These are phyloP conservation scores for Rhododendron griersonianum DNA, from an alignment of 148 eudicot species.

Conservation along the genomic window DNA sequence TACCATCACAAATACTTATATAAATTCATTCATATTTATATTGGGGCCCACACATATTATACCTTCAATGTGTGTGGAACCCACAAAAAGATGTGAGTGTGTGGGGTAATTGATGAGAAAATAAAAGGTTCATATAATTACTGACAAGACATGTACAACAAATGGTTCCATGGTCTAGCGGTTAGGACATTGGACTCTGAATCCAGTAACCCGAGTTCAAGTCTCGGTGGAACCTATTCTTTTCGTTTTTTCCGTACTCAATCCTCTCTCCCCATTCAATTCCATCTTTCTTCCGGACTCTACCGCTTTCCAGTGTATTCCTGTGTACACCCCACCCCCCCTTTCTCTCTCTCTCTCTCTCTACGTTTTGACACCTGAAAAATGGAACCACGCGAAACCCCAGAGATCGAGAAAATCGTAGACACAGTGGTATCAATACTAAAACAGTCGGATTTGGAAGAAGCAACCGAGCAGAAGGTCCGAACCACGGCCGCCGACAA, in stretches of 20 bases:
- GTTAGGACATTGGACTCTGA: constrained; percentile 20
- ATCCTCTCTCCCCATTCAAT: not conserved
- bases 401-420: constrained; percentile 11
- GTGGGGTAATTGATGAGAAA: too few species aligned
- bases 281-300: not conserved
- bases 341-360: not conserved
- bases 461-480: constrained; percentile 28
- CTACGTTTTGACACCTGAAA: not conserved
- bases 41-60: too few species aligned
- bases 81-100: too few species aligned
- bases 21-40: too few species aligned
- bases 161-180: constrained; percentile 14
- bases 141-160: not conserved
- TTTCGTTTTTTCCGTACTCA: not conserved
- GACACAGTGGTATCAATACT: constrained; percentile 26
- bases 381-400: constrained; percentile 20
- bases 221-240: constrained; percentile 7
- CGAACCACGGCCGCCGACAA: constrained; percentile 22
- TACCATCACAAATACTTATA: too few species aligned
- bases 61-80: too few species aligned
- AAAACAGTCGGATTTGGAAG: constrained; percentile 24
- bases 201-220: constrained; percentile 19
- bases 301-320: not conserved
- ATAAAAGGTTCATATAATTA: too few species aligned
- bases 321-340: not conserved